Conservation (phyloP, 2,329 filamentous ascomycete genomes). For the Botrytis byssoidea region DNA sequence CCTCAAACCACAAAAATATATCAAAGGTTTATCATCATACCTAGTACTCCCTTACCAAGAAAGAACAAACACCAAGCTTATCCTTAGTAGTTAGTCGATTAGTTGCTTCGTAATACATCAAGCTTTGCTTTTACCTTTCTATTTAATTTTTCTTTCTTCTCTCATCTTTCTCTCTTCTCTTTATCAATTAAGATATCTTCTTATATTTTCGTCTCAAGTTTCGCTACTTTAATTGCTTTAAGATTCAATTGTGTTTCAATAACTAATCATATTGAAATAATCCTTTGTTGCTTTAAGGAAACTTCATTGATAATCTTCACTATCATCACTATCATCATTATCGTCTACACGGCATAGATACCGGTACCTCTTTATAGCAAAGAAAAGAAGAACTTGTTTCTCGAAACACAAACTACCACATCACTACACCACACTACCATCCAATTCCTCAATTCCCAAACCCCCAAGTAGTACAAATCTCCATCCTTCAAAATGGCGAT, state of each 20-base stretch:
- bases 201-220: too few relatives aligned
- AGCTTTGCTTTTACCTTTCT: neutral
- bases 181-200: neutral
- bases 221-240: neutral
- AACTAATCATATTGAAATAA: neutral
- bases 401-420: neutral
- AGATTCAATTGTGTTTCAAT: neutral
- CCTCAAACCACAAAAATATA: neutral
- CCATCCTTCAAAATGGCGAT: slow-evolving; percentile 34
- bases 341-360: neutral
- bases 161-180: neutral
- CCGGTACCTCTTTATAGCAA: neutral
- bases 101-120: neutral
- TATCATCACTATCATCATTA: neutral
- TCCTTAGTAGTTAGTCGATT: neutral
- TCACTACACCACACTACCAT: neutral
- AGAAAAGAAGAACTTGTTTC: neutral
- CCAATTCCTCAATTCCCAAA: neutral
- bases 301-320: neutral
- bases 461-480: too few relatives aligned
- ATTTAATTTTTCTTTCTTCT: neutral
- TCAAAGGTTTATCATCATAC: neutral
- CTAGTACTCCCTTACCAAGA: neutral
- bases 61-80: neutral
- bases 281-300: neutral